Evolutionary conservation across 306 rosid genomes (phyloP).

Genomic region (Sindora glabra): DNA sequence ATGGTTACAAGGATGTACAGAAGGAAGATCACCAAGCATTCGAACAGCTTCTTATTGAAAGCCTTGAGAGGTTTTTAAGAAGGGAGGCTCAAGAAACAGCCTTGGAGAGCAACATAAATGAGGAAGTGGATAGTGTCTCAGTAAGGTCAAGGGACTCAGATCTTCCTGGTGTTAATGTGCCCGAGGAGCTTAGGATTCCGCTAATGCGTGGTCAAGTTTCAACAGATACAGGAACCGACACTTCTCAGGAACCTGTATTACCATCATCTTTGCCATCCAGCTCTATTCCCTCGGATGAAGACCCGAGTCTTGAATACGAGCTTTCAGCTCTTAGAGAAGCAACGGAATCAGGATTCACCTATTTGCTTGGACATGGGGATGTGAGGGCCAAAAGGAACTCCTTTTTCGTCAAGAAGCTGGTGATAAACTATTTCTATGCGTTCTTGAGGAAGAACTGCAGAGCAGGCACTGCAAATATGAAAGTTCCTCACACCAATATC

Average conservation of each 20-base stretch:
- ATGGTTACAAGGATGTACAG: constrained; percentile 82
- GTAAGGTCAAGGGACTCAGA: constrained; percentile 33
- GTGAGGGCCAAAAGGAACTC: constrained; percentile 92
- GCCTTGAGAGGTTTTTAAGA: constrained; percentile 85
- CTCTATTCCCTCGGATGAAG: constrained; percentile 55
- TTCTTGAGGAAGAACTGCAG: constrained; percentile 85
- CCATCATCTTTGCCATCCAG: constrained; percentile 68
- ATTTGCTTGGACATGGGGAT: constrained; percentile 79
- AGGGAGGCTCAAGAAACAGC: constrained; percentile 78
- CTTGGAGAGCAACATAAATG: constrained; percentile 41
- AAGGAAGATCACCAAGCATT: constrained; percentile 95
- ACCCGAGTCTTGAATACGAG: constrained; percentile 82
- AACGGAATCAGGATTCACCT: constrained; percentile 84
- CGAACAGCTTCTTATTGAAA: constrained; percentile 77
- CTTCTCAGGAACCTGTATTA: constrained; percentile 28
- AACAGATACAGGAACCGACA: constrained; percentile 26
- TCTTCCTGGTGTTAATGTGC: constrained; percentile 23
- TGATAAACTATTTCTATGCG: constrained; percentile 77
- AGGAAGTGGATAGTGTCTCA: constrained; percentile 37
- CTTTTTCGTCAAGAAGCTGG: constrained; percentile 69
- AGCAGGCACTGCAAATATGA: constrained; percentile 73
- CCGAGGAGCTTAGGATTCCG: constrained; percentile 62
- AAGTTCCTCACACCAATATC: constrained; percentile 88
- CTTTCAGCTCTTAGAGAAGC: constrained; percentile 87
- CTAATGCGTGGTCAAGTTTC: constrained; percentile 38